phyloP scores from a whole-genome alignment of 306 rosid genomes.

The Carpinus fangiana region DNA sequence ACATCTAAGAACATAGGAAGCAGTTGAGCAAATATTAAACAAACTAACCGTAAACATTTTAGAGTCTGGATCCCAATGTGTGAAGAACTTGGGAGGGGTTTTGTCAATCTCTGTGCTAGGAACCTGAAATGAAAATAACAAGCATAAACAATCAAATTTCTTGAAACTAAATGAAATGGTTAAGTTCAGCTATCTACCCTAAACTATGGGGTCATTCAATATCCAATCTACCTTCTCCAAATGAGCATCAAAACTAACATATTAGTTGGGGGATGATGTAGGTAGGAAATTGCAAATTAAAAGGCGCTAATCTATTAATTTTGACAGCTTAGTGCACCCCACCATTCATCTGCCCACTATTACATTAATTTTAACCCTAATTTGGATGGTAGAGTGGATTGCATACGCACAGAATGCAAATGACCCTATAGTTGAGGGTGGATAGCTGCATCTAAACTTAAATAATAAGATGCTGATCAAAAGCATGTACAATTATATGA shows the following conservation, averaged over 20 bases:
- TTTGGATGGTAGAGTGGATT: not conserved
- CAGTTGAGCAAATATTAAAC: conserved; percentile 6
- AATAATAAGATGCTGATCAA: not conserved
- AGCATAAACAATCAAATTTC: conserved; percentile 12
- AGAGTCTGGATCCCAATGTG: conserved; percentile 98
- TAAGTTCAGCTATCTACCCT: not conserved
- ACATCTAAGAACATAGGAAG: not conserved
- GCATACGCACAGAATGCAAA: too few relatives aligned
- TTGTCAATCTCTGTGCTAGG: conserved; percentile 96
- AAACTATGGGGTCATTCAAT: not conserved
- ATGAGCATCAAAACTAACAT: not conserved
- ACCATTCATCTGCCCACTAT: not conserved
- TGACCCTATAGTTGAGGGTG: not conserved
- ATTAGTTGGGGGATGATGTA: not conserved
- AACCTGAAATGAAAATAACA: conserved; percentile 52
- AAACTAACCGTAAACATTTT: conserved; percentile 92
- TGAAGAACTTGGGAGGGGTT: conserved; percentile 89
- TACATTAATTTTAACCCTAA: not conserved
- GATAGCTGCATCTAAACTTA: not conserved
- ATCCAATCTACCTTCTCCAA: not conserved
- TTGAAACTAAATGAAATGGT: not conserved
- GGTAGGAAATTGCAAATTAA: not conserved
- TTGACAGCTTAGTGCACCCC: not conserved
- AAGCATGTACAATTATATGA: not conserved
- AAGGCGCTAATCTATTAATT: not conserved